phyloP scores from a whole-genome alignment of 1,284 basidiomycete species.

The Puccinia triticina region DNA sequence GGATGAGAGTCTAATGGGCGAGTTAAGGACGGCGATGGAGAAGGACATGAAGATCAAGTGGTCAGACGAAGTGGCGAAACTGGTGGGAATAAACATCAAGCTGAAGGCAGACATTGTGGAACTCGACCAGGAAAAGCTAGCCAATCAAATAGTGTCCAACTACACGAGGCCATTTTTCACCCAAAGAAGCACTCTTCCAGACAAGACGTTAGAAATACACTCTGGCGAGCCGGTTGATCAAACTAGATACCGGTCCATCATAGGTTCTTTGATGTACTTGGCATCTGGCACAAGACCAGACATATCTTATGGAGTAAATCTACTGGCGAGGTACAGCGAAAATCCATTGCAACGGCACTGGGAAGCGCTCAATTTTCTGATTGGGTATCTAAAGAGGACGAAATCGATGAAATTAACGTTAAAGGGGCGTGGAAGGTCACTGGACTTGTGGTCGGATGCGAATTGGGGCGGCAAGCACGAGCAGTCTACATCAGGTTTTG shows the following conservation, averaged over 20 bases:
- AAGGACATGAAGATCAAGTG: conserved; percentile 17
- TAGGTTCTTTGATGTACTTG: background rate
- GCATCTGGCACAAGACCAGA: conserved; percentile 17
- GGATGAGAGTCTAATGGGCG: no score
- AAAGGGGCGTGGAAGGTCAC: no score
- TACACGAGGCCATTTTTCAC: background rate
- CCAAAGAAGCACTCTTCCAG: background rate
- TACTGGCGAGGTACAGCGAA: background rate
- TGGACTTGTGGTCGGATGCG: no score
- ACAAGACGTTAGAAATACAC: background rate
- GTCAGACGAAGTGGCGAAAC: background rate
- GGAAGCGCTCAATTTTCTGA: background rate
- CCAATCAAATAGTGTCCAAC: background rate
- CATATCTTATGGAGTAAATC: conserved; percentile 3
- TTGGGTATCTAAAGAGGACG: background rate
- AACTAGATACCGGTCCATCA: background rate
- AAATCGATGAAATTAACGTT: background rate
- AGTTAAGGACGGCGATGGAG: no score
- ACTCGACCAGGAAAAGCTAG: background rate
- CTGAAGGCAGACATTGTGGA: background rate
- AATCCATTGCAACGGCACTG: conserved; percentile 1
- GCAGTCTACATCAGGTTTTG: background rate
- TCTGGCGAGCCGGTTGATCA: background rate
- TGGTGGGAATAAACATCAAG: background rate
- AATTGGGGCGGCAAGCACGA: no score